Percentiles rank a stretch among this genome's conserved stretches.
Conservation (phyloP, 2,329 filamentous ascomycete genomes). For the Chrysosphaeria jannelii region DNA sequence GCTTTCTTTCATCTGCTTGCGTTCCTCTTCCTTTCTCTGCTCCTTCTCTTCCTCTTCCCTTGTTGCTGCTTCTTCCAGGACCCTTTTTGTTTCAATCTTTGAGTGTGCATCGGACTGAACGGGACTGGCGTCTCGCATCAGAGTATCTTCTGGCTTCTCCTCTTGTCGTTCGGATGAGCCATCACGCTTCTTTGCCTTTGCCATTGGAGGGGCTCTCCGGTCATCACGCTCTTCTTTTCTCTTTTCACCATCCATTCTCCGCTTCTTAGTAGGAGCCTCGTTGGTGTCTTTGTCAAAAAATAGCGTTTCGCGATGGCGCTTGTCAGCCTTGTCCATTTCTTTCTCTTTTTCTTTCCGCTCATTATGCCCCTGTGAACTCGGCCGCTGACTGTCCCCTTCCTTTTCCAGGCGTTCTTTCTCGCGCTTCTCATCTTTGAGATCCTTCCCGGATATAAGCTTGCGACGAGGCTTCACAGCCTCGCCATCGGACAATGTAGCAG, state of each 20-base stretch:
- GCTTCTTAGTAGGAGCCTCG: slow-evolving; percentile 21
- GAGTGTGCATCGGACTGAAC: slow-evolving; percentile 6
- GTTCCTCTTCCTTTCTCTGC: slow-evolving; percentile 16
- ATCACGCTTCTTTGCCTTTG: slow-evolving; percentile 12
- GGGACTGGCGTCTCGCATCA: not conserved
- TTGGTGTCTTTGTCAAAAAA: slow-evolving; percentile 20
- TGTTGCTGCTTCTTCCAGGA: slow-evolving; percentile 9
- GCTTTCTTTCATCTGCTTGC: slow-evolving; percentile 13
- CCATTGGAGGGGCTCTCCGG: slow-evolving; percentile 8
- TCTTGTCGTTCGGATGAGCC: slow-evolving; percentile 8
- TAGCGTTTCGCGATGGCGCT: slow-evolving; percentile 6
- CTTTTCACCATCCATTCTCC: slow-evolving; percentile 19
- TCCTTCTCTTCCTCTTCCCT: slow-evolving; percentile 16
- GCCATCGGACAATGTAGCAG: slow-evolving; percentile 22
- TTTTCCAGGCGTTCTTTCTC: too few relatives aligned
- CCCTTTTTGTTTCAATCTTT: slow-evolving; percentile 8
- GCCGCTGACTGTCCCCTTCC: too few relatives aligned
- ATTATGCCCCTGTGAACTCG: too few relatives aligned
- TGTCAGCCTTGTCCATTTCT: slow-evolving; percentile 2
- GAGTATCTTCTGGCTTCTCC: slow-evolving; percentile 4
- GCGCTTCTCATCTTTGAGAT: slow-evolving; percentile 11
- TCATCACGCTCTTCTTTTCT: not conserved
- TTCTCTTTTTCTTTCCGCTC: slow-evolving; percentile 14
- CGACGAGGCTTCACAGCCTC: slow-evolving; percentile 26
- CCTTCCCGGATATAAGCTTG: slow-evolving; percentile 30